Conservation (phyloP, 108 stramenopile genomes). For the Bacterosira constricta region DNA sequence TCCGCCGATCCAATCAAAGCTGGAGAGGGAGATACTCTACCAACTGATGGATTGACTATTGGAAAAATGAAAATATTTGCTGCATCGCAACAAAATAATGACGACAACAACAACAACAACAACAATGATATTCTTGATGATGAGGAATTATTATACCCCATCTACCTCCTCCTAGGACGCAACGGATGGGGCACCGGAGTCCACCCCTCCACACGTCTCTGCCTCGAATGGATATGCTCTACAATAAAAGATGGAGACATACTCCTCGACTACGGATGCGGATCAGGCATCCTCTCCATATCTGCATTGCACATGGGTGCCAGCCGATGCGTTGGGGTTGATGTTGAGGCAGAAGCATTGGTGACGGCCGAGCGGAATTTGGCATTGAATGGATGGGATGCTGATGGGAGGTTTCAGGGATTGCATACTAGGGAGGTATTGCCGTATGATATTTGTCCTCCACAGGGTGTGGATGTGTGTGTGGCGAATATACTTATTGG, state of each 20-base stretch:
- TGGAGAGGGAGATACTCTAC: slow-evolving; percentile 56
- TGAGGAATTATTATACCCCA: slow-evolving; percentile 31
- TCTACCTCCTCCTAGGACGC: slow-evolving; percentile 18
- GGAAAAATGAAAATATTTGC: slow-evolving; percentile 43
- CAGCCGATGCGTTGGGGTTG: slow-evolving; percentile 44
- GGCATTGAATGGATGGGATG: slow-evolving; percentile 39
- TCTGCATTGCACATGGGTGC: slow-evolving; percentile 52
- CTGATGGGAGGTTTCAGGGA: slow-evolving; percentile 32
- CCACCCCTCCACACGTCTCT: slow-evolving; percentile 78
- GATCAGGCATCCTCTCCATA: slow-evolving; percentile 74
- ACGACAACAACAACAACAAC: neutral
- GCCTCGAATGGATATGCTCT: slow-evolving; percentile 59
- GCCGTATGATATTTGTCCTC: slow-evolving; percentile 40
- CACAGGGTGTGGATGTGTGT: slow-evolving; percentile 41
- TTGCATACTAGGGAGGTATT: slow-evolving; percentile 52
- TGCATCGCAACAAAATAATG: neutral
- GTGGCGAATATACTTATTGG: slow-evolving; percentile 62
- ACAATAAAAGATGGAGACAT: slow-evolving; percentile 15
- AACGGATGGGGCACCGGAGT: slow-evolving; percentile 70
- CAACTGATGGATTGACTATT: slow-evolving; percentile 41
- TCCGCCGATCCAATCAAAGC: slow-evolving; percentile 36
- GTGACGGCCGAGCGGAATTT: slow-evolving; percentile 52
- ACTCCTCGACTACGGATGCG: slow-evolving; percentile 76
- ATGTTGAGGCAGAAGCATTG: slow-evolving; percentile 63
- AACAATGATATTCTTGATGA: neutral